A percentile compares a stretch with the other conserved stretches of the same genome.
Evolutionary conservation across 176 grass and related monocot genomes (phyloP).

Genomic region (Cenchrus fungigraminus): DNA sequence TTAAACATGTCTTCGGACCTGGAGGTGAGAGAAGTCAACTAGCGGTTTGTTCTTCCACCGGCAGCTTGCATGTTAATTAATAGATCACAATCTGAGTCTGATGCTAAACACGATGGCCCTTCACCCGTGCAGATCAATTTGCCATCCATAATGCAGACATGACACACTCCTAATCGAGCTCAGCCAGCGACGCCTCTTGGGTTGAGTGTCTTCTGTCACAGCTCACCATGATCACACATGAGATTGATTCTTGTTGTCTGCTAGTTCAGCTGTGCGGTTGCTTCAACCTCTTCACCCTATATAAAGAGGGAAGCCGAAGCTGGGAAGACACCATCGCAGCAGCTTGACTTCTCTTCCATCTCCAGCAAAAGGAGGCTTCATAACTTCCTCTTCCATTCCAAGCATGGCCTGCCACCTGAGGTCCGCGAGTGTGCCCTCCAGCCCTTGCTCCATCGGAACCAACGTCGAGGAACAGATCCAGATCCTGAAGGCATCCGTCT

Average conservation of each 20-base stretch:
- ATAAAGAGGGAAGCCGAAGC: slow-evolving; percentile 15
- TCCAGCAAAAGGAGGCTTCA: background rate
- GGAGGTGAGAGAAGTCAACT: background rate
- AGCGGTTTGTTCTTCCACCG: background rate
- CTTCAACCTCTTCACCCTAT: background rate
- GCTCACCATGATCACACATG: background rate
- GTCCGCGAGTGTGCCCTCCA: background rate
- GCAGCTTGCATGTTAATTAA: background rate
- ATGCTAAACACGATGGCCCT: background rate
- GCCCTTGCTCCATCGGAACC: background rate
- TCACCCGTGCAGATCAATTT: background rate
- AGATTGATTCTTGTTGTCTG: slow-evolving; percentile 29
- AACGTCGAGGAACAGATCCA: too few species aligned
- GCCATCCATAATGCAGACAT: slow-evolving; percentile 3
- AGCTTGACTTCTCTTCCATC: slow-evolving; percentile 18
- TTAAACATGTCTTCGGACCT: background rate
- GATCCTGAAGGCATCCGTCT: too few species aligned
- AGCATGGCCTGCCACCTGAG: slow-evolving; percentile 39
- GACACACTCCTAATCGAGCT: slow-evolving; percentile 17
- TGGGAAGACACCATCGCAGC: background rate
- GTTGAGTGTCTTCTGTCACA: background rate
- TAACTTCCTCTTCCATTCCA: background rate
- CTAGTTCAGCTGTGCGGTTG: background rate
- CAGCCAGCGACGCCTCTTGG: background rate
- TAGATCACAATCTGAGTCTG: background rate